Percentiles rank a stretch among this genome's conserved stretches.
Evolutionary conservation across 2,329 filamentous ascomycete species (phyloP).

Genomic region (Penicillium hordei): DNA sequence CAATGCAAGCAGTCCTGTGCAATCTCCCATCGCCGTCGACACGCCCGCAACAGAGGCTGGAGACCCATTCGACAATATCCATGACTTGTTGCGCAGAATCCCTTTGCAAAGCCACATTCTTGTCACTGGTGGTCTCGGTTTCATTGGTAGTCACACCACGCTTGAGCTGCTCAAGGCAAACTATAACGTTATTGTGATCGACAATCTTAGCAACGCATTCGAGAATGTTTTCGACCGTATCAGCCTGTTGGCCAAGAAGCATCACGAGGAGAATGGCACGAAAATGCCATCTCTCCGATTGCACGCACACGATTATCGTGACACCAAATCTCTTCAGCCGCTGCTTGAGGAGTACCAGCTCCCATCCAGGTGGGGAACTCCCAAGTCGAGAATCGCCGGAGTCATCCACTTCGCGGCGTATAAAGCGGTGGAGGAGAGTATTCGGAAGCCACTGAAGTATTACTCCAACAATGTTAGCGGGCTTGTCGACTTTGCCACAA

Average conservation of each 20-base stretch:
- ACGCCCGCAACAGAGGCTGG: conserved; percentile 50
- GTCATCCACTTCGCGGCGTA: conserved; percentile 71
- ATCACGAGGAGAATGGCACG: conserved; percentile 41
- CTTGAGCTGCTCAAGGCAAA: conserved; percentile 43
- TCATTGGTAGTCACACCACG: conserved; percentile 46
- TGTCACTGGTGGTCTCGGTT: conserved; percentile 44
- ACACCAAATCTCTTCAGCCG: conserved; percentile 43
- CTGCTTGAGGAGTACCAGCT: conserved; percentile 47
- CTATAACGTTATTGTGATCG: conserved; percentile 45
- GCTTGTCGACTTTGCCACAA: conserved; percentile 58
- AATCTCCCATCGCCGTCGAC: conserved; percentile 31
- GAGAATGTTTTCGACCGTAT: conserved; percentile 39
- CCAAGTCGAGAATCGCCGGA: conserved; percentile 55
- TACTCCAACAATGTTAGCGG: conserved; percentile 69
- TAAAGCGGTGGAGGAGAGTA: conserved; percentile 66
- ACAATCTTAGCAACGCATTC: conserved; percentile 44
- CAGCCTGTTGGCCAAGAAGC: conserved; percentile 31
- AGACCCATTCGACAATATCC: conserved; percentile 46
- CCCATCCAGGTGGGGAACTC: conserved; percentile 33
- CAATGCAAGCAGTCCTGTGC: conserved; percentile 33
- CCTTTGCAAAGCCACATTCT: conserved; percentile 41
- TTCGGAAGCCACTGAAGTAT: conserved; percentile 60
- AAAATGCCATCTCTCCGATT: conserved; percentile 48
- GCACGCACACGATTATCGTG: conserved; percentile 51
- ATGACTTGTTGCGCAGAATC: conserved; percentile 44